These are phyloP conservation scores for Gynochthodes officinalis DNA, from an alignment of 257 asterid species.

Conservation along the genomic window DNA sequence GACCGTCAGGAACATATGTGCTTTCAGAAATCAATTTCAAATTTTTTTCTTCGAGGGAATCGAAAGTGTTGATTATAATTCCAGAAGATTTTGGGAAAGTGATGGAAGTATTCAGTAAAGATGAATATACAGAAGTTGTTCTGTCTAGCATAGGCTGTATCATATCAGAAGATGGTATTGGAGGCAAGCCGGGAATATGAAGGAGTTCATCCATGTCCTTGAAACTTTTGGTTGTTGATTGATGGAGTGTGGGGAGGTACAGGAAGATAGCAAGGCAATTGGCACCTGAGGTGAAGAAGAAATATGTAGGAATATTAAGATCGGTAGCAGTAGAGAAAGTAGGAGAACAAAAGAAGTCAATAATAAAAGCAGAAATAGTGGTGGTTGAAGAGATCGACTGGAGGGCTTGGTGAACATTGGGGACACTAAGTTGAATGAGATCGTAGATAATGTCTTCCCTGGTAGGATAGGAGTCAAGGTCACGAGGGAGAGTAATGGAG, in stretches of 20 bases:
- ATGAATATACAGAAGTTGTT: conserved; percentile 17
- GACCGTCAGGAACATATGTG: conserved; percentile 31
- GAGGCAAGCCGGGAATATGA: conserved; percentile 42
- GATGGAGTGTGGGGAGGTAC: conserved; percentile 31
- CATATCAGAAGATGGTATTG: conserved; percentile 44
- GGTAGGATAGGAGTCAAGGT: conserved; percentile 33
- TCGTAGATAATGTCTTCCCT: conserved; percentile 42
- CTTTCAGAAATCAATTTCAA: conserved; percentile 40
- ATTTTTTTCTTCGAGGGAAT: conserved; percentile 28
- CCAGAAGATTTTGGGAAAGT: conserved; percentile 29
- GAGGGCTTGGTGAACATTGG: conserved; percentile 46
- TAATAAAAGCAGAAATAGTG: conserved; percentile 37
- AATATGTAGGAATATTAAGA: conserved; percentile 40
- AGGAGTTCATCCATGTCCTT: conserved; percentile 37
- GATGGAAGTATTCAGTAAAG: conserved; percentile 19
- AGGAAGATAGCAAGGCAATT: conserved; percentile 23
- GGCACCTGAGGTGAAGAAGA: conserved; percentile 51
- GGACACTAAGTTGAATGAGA: conserved; percentile 33
- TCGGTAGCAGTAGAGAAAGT: conserved; percentile 29
- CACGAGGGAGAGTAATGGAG: conserved; percentile 22
- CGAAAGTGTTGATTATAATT: conserved; percentile 46
- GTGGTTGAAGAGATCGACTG: conserved; percentile 22
- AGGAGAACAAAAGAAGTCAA: conserved; percentile 56
- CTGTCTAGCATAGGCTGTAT: conserved; percentile 33
- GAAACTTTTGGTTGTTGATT: conserved; percentile 26